These are phyloP conservation scores for Didymella segeticola DNA, from an alignment of 2,329 filamentous ascomycete species.

Conservation along the genomic window DNA sequence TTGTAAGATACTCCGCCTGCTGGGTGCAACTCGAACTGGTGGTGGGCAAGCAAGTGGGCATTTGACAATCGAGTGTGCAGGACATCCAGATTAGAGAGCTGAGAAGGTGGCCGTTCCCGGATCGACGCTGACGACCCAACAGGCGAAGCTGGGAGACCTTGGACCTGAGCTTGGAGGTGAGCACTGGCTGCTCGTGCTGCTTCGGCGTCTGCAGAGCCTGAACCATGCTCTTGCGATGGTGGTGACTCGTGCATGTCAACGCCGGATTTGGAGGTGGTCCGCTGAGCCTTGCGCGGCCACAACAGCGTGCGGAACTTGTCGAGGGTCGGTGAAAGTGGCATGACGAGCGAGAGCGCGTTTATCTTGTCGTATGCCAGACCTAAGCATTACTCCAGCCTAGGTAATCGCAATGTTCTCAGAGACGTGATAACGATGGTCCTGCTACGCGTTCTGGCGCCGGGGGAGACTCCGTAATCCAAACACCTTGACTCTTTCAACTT, in stretches of 20 bases:
- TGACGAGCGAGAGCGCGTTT: not conserved
- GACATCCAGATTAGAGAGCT: slow-evolving; percentile 9
- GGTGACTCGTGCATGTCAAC: slow-evolving; percentile 1
- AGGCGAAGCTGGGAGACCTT: not conserved
- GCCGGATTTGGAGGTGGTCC: not conserved
- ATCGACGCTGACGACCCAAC: not conserved
- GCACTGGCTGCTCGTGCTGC: not conserved
- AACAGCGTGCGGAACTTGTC: slow-evolving; percentile 11
- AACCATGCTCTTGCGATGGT: not conserved
- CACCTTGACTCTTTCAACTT: not conserved
- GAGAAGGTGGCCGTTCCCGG: not conserved
- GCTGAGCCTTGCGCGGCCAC: slow-evolving; percentile 6
- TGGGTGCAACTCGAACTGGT: slow-evolving; percentile 15
- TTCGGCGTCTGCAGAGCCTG: not conserved
- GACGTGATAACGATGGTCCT: not conserved
- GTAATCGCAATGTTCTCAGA: not conserved
- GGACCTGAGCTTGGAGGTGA: not conserved
- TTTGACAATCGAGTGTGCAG: slow-evolving; percentile 16
- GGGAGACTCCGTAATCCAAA: not conserved
- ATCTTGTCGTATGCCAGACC: not conserved
- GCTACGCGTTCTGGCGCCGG: not conserved
- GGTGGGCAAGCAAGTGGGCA: slow-evolving; percentile 13
- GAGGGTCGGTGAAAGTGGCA: slow-evolving; percentile 3
- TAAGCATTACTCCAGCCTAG: not conserved
- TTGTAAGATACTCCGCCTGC: slow-evolving; percentile 14